Percentiles rank a stretch among this genome's conserved stretches.
Evolutionary conservation across 108 stramenopile species (phyloP).

Genomic region (Epipyxis sp.): DNA sequence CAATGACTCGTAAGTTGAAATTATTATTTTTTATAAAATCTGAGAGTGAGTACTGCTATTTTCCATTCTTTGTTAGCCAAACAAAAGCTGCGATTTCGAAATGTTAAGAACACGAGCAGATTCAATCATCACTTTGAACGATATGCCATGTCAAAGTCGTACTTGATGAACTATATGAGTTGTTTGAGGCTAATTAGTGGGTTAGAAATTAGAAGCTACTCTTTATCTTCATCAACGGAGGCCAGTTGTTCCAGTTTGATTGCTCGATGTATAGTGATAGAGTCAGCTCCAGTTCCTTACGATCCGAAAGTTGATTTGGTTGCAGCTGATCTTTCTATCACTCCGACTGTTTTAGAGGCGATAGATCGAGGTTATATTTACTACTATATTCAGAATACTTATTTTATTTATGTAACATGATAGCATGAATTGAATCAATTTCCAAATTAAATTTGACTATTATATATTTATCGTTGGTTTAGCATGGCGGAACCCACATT

Average conservation of each 20-base stretch:
- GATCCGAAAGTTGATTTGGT: conserved; percentile 23
- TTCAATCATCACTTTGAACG: no score
- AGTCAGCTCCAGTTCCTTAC: conserved; percentile 10
- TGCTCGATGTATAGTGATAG: not conserved
- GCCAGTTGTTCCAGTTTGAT: not conserved
- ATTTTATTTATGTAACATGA: no score
- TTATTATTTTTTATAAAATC: no score
- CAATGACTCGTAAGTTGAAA: no score
- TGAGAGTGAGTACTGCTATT: no score
- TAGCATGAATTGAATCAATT: no score
- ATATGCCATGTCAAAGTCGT: no score
- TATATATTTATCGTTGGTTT: not conserved
- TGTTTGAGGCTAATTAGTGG: conserved; percentile 8
- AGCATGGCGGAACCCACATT: conserved; percentile 24
- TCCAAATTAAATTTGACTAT: no score
- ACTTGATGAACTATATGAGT: no score
- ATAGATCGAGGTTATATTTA: not conserved
- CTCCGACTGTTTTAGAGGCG: conserved; percentile 11
- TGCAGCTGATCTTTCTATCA: not conserved
- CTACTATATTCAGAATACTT: not conserved
- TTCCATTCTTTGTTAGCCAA: no score
- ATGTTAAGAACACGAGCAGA: no score
- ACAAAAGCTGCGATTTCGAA: no score
- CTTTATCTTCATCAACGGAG: not conserved
- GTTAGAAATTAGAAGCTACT: not conserved